These are phyloP conservation scores for Colletotrichum limetticola DNA, from an alignment of 2,329 filamentous ascomycete genomes.

Conservation along the genomic window DNA sequence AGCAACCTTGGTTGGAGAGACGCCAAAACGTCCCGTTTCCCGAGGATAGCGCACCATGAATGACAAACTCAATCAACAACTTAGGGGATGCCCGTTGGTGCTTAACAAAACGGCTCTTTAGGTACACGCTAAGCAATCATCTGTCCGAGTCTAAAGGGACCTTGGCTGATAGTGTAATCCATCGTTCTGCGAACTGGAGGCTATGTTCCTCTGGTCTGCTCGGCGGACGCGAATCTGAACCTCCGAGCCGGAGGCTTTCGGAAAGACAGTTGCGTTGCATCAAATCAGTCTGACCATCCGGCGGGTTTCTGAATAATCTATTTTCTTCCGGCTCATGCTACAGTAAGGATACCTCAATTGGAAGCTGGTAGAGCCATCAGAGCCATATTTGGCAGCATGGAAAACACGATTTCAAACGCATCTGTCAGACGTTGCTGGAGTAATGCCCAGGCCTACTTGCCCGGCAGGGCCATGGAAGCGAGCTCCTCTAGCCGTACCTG, in stretches of 20 bases:
- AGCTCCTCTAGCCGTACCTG: not conserved
- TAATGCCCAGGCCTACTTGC: slow-evolving; percentile 25
- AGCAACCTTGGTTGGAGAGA: not conserved
- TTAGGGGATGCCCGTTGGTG: not conserved
- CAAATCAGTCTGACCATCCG: slow-evolving; percentile 17
- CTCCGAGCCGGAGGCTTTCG: slow-evolving; percentile 22
- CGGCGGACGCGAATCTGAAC: slow-evolving; percentile 25
- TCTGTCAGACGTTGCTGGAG: slow-evolving; percentile 31
- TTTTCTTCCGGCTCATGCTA: slow-evolving; percentile 13
- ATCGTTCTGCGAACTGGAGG: slow-evolving; percentile 13
- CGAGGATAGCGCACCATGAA: not conserved
- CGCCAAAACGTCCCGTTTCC: slow-evolving; percentile 3
- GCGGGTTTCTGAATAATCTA: not conserved
- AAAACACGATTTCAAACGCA: slow-evolving; percentile 29
- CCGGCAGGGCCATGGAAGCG: not conserved
- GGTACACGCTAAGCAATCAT: slow-evolving; percentile 2
- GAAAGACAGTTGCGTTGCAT: slow-evolving; percentile 13
- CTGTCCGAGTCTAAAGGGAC: slow-evolving; percentile 18
- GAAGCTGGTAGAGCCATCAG: not conserved
- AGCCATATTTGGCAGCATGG: slow-evolving; percentile 24
- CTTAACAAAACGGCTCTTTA: not conserved
- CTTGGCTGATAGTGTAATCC: slow-evolving; percentile 12
- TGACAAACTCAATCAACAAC: not conserved
- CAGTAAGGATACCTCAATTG: not conserved
- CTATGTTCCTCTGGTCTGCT: not conserved